Conservation (phyloP, 495 filamentous ascomycete species). For the Tuber indicum region DNA sequence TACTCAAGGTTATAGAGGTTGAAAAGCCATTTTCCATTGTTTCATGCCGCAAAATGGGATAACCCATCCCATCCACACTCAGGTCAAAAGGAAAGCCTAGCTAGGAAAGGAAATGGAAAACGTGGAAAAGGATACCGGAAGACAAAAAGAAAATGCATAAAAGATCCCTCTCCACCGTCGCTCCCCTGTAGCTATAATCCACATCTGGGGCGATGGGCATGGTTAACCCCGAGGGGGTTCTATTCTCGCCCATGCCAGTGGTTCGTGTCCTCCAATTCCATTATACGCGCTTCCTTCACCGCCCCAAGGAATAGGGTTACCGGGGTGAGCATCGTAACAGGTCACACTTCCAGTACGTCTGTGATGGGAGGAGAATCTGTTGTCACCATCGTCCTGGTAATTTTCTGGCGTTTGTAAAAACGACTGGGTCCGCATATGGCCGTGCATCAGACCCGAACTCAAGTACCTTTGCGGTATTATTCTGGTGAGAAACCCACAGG, state of each 20-base stretch:
- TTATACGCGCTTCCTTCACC: conserved; percentile 32
- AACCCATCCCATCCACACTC: background rate
- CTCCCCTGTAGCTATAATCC: conserved; percentile 26
- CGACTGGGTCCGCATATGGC: too few relatives aligned
- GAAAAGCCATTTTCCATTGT: background rate
- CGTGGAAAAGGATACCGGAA: background rate
- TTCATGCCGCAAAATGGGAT: background rate
- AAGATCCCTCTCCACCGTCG: conserved; percentile 10
- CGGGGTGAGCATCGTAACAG: conserved; percentile 32
- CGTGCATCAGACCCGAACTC: too few relatives aligned
- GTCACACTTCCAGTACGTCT: conserved; percentile 21
- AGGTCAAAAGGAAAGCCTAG: background rate
- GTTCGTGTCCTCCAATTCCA: conserved; percentile 34
- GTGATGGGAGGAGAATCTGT: conserved; percentile 14
- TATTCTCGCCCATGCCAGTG: conserved; percentile 12
- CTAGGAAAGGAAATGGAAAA: background rate
- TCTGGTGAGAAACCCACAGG: too few relatives aligned
- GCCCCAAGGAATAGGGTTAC: conserved; percentile 33
- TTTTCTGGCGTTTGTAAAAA: too few relatives aligned
- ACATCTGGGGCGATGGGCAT: conserved; percentile 30
- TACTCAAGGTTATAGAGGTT: background rate
- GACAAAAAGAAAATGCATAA: background rate
- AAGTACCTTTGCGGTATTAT: too few relatives aligned
- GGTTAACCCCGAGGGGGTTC: conserved; percentile 15
- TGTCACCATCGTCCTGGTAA: conserved; percentile 29